These are phyloP conservation scores for Plantago lanceolata DNA, from an alignment of 305 asterid genomes.

Conservation along the genomic window DNA sequence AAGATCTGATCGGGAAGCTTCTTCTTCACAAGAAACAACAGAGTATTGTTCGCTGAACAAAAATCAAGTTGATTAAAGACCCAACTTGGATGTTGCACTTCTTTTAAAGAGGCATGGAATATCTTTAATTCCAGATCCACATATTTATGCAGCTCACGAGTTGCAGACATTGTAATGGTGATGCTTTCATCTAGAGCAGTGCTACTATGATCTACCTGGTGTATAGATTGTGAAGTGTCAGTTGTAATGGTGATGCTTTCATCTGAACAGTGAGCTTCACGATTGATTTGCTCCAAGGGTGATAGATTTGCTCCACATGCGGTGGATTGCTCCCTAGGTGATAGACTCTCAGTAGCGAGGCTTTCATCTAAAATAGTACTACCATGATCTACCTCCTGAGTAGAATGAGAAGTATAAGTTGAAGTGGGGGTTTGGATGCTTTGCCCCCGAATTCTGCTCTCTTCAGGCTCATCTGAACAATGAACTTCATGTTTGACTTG, in stretches of 20 bases:
- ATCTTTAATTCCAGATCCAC: background rate
- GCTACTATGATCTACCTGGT: too few species aligned
- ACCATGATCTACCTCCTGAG: background rate
- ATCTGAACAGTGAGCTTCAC: too few species aligned
- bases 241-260: too few species aligned
- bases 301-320: too few species aligned
- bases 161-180: background rate
- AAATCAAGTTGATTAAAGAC: background rate
- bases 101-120: background rate
- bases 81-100: background rate
- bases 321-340: too few species aligned
- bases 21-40: constrained; percentile 11
- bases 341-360: too few species aligned
- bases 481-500: background rate
- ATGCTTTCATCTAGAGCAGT: background rate
- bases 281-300: too few species aligned
- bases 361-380: too few species aligned
- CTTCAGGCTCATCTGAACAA: background rate
- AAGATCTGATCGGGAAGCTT: background rate
- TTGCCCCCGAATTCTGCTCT: background rate
- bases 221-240: too few species aligned
- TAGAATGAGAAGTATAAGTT: background rate
- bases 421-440: background rate
- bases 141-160: background rate
- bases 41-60: constrained; percentile 7